Base-by-base conservation (phyloP, 805 yeast species). In the Kurtzmaniella fragi region DNA sequence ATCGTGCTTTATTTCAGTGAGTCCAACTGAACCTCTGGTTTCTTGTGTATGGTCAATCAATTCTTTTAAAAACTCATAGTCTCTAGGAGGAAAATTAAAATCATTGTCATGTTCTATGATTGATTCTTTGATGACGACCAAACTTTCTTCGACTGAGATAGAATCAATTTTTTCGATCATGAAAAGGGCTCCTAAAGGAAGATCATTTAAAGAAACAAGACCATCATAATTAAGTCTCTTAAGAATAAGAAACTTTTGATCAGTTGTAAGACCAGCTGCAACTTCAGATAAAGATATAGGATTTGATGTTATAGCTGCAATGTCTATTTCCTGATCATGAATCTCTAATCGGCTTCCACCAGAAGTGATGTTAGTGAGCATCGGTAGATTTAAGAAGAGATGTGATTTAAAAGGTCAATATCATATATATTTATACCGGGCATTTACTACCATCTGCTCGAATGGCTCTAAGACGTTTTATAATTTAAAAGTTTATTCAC, bases 51-150 rank as follows among this genome's bases (percentile, higher is more conserved):
- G 7, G 6, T 34, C 40, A 20, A 54, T 35, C 34, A 57, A 43
- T 10, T 42, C 42, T 43, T 54, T 53, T 31, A 57, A 48, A 16
- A 57, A 52, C 3, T 49, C 58, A 36, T 47, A 54, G 29, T 57
- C 70, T 7, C 42, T 45, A 4, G 52, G 33, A 3, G 64, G 62
- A 40, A 63, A 53, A 42, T 67, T 67, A 28, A 57, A 57, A 41
- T 67, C 71, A 11, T 47, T 58, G 0, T 45, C 40, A 37, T 61
- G 66, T 2, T 56, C 61, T 2, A 41, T 54, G 26, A 63, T 31
- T 2, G 59, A 51, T 12, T 50, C 54, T 34, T 56, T 51, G 36
- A 65, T 54, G 25, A 63, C 53, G 6, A 40, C 43, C 8, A 64
- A 28, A 2, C 66, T 56, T 12, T 55, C 57, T 3, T 42, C 48